Base-by-base conservation (phyloP, 2,329 filamentous ascomycete species). In the Sordariomycetes sp. region DNA sequence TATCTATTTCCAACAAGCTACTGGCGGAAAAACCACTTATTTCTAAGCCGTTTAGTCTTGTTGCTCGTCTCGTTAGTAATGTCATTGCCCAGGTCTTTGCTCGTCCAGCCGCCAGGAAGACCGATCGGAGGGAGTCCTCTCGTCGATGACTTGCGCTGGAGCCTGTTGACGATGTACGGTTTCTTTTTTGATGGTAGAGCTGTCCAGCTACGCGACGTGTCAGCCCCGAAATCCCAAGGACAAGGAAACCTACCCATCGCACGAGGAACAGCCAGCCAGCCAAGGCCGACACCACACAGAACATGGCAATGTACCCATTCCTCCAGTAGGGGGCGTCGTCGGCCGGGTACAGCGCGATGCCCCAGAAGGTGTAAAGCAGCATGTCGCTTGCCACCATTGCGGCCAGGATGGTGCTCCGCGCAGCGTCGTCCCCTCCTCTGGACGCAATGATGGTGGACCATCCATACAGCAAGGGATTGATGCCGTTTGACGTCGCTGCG, bases 351-450 rank as follows among this genome's bases (percentile, higher is more conserved):
- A 67, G 41, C 0, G 51, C 44, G 5, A 66, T 61, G 0, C 61
- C 63, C 62, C 63, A 66, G 32, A 64, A 65, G 0, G 63, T 64
- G 39, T 60, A 66, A 18, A 66, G 38, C 1, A 58, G 46, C 27
- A 53, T 54, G 11, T 55, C 53, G 3, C 53, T 51, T 17, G 57
- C 54, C 9, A 59, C 62, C 59, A 66, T 64, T 0, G 51, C 50
- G 26, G 56, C 58, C 0, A 66, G 40, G 0, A 57, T 58, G 3
- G 66, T 50, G 9, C 55, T 55, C 9, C 63, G 46, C 0, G 51
- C 41, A 2, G 61, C 60, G 36, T 66, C 61, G 12, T 66, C 64
- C 0, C 46, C 48, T 0, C 39, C 42, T 9, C 44, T 34, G 2
- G 42, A 39, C 2, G 42, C 20, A 5, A 51, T 49, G 5, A 46